Evolutionary conservation across 495 filamentous ascomycete species (phyloP), one percentile per base, ranked within the genome.

Genomic region (Penicillium paxilli): DNA sequence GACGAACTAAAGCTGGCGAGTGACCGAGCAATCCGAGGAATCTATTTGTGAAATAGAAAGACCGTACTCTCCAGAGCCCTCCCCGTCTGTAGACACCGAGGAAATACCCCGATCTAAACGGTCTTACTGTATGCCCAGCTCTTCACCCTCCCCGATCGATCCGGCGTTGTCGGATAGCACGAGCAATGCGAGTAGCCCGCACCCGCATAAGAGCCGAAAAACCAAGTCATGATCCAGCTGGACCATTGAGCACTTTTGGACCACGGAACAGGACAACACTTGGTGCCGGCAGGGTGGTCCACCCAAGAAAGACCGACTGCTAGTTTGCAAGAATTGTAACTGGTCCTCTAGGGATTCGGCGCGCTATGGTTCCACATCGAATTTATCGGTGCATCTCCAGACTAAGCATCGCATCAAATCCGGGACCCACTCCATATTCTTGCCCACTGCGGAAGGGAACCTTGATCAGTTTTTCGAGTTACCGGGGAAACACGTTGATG

Each of bases 201-300:
- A 33, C 38, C 50, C 40, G 26, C 45, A 32, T 33, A 52, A 52
- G 44, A 52, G 49, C 44, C 49, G 49, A 52, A 52, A 52, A 28
- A 32, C 38, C 35, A 54, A 54, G 52, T 54, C 52, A 24, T 54
- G 48, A 25, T 47, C 44, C 28, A 54, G 52, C 42, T 54, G 52
- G 52, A 44, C 44, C 11, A 25, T 32, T 26, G 44, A 54, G 46
- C 44, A 54, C 37, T 54, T 48, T 44, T 54, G 52, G 52, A 48
- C 37, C 46, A 54, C 28, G 41, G 44, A 48, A 30, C 52, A 47
- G n/a, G 44, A 47, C 42, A 54, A 32, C 40, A 52, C 50, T 45
- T 52, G 50, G 50, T 44, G 50, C 45, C 50, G 41, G 40, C 23
- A 33, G 41, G 50, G 40, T 45, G 50, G 50, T 41, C 41, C 38